phyloP scores from a whole-genome alignment of 306 rosid genomes.

The Quercus variabilis region DNA sequence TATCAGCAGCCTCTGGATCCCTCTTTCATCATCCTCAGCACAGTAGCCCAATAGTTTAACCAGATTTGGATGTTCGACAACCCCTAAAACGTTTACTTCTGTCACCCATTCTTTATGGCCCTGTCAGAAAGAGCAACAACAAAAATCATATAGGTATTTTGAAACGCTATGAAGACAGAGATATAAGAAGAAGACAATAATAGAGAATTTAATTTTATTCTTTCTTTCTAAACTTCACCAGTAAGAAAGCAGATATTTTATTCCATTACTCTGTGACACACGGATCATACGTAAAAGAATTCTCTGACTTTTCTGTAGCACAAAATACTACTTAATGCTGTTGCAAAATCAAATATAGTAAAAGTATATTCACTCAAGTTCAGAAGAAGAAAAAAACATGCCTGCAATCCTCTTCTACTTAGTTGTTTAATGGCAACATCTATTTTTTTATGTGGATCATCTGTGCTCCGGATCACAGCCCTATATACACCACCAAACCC shows the following conservation, averaged over 20 bases:
- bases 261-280: too few relatives aligned
- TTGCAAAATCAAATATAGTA: background rate
- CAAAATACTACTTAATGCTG: background rate
- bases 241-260: background rate
- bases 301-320: background rate
- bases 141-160: background rate
- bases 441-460: constrained; percentile 35
- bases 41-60: constrained; percentile 56
- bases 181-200: background rate
- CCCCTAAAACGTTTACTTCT: constrained; percentile 58
- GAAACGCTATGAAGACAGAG: background rate
- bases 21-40: constrained; percentile 66
- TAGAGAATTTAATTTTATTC: background rate
- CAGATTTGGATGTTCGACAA: constrained; percentile 52
- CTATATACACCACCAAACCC: constrained; percentile 60
- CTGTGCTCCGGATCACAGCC: constrained; percentile 36
- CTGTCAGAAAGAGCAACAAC: constrained; percentile 19
- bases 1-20: constrained; percentile 51
- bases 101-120: constrained; percentile 75
- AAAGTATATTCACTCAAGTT: background rate
- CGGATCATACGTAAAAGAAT: background rate
- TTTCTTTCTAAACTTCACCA: background rate
- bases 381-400: constrained; percentile 25
- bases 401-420: constrained; percentile 66
- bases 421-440: constrained; percentile 63